phyloP scores from a whole-genome alignment of 2,329 filamentous ascomycete genomes.

The Penicillium sp. region DNA sequence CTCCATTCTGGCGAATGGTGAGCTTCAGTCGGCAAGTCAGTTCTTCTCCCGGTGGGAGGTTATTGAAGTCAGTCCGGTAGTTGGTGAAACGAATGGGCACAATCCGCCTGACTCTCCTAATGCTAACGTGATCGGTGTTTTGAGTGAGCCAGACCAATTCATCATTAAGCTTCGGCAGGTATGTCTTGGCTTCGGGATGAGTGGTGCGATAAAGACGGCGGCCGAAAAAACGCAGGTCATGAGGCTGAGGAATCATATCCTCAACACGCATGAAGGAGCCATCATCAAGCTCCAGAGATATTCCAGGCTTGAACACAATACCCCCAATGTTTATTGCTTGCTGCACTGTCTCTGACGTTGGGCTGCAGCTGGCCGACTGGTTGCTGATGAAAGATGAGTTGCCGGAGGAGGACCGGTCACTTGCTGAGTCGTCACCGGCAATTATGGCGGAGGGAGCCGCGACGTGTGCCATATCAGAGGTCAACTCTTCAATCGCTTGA shows the following conservation, averaged over 20 bases:
- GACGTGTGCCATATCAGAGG: neutral
- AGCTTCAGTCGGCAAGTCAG: slow-evolving; percentile 36
- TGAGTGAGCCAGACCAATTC: slow-evolving; percentile 46
- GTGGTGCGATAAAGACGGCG: slow-evolving; percentile 33
- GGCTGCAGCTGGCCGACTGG: neutral
- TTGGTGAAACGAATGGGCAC: slow-evolving; percentile 57
- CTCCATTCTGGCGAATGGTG: slow-evolving; percentile 6
- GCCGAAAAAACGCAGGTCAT: slow-evolving; percentile 36
- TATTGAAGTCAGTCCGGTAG: slow-evolving; percentile 20
- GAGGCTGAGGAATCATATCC: slow-evolving; percentile 30
- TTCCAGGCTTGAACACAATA: slow-evolving; percentile 24
- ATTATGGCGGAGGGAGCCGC: neutral
- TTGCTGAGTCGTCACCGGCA: neutral
- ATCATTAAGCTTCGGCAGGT: slow-evolving; percentile 37
- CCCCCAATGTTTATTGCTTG: slow-evolving; percentile 11
- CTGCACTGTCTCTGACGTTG: slow-evolving; percentile 5
- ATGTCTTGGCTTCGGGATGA: slow-evolving; percentile 28
- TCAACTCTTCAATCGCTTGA: neutral
- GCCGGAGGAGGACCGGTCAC: neutral
- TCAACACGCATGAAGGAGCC: slow-evolving; percentile 42
- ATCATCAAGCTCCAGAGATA: slow-evolving; percentile 38
- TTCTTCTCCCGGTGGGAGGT: slow-evolving; percentile 21
- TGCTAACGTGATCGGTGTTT: slow-evolving; percentile 42
- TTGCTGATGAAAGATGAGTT: neutral
- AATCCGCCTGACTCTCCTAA: slow-evolving; percentile 38